Evolutionary conservation across 2,329 filamentous ascomycete genomes (phyloP).

Genomic region (Reticulascus tulasneorum): DNA sequence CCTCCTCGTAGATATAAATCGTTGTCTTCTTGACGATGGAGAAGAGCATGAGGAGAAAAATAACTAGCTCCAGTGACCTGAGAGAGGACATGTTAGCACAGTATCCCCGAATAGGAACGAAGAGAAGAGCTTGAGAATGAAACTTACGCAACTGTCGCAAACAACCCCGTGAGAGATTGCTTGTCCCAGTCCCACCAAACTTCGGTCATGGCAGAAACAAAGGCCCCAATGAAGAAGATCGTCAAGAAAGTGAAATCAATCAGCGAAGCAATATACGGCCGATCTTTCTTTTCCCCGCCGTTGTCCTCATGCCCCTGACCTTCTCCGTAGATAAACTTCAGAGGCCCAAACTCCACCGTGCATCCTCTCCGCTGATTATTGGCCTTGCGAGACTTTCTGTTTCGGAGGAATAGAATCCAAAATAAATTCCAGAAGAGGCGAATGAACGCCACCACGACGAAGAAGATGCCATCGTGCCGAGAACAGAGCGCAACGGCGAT

Average conservation of each 20-base stretch:
- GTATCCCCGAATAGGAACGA: too few species aligned
- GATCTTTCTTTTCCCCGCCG: background rate
- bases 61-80: slow-evolving; percentile 2
- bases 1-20: slow-evolving; percentile 3
- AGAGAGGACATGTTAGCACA: background rate
- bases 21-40: slow-evolving; percentile 6
- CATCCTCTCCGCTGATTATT: background rate
- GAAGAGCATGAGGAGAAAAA: slow-evolving; percentile 6
- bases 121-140: too few species aligned
- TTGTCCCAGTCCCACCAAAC: background rate
- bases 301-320: background rate
- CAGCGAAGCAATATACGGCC: slow-evolving; percentile 1
- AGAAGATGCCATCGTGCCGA: background rate
- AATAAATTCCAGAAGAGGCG: slow-evolving; percentile 7
- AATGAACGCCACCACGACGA: slow-evolving; percentile 3
- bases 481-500: background rate
- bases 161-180: background rate
- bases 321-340: slow-evolving; percentile 8
- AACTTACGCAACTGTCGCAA: slow-evolving; percentile 4
- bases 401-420: background rate
- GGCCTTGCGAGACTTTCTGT: background rate
- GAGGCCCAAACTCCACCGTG: slow-evolving; percentile 3
- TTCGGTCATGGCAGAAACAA: background rate
- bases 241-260: background rate
- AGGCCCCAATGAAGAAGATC: background rate